phyloP scores from a whole-genome alignment of 768 basidiomycete genomes.

The Podaxis carcinomalis region DNA sequence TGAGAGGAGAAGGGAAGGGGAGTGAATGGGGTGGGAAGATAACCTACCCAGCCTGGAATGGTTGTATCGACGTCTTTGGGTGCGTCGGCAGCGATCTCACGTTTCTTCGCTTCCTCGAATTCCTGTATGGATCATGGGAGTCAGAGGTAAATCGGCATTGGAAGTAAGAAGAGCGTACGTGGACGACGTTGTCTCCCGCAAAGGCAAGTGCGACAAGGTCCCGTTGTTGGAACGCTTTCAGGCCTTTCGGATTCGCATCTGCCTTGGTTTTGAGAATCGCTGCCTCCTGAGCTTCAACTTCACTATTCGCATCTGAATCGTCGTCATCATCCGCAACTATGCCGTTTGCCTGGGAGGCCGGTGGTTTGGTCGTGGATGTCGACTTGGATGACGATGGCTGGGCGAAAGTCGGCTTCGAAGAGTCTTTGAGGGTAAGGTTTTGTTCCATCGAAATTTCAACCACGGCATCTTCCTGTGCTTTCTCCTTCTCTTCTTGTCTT shows the following conservation, averaged over 20 bases:
- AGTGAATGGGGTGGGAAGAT: neutral
- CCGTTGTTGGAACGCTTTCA: constrained; percentile 80
- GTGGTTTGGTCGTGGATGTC: constrained; percentile 32
- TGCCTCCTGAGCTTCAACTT: constrained; percentile 67
- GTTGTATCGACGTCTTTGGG: constrained; percentile 86
- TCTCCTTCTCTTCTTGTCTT: constrained; percentile 50
- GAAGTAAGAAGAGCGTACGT: constrained; percentile 42
- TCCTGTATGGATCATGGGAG: constrained; percentile 41
- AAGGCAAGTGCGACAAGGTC: constrained; percentile 94
- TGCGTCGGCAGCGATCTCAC: constrained; percentile 83
- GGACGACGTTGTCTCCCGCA: constrained; percentile 94
- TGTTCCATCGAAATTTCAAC: constrained; percentile 72
- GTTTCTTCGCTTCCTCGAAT: constrained; percentile 80
- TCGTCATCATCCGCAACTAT: constrained; percentile 43
- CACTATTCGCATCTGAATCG: constrained; percentile 57
- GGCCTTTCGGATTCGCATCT: constrained; percentile 43
- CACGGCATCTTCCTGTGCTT: constrained; percentile 65
- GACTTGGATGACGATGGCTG: neutral
- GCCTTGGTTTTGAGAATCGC: constrained; percentile 21
- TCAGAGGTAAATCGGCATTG: neutral
- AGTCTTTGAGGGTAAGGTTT: constrained; percentile 32
- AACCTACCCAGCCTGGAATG: constrained; percentile 89
- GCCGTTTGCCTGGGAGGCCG: constrained; percentile 37
- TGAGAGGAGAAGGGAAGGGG: neutral
- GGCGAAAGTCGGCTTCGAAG: constrained; percentile 18